Evolutionary conservation across 768 basidiomycete genomes (phyloP).

Genomic region (Calocera cornea): DNA sequence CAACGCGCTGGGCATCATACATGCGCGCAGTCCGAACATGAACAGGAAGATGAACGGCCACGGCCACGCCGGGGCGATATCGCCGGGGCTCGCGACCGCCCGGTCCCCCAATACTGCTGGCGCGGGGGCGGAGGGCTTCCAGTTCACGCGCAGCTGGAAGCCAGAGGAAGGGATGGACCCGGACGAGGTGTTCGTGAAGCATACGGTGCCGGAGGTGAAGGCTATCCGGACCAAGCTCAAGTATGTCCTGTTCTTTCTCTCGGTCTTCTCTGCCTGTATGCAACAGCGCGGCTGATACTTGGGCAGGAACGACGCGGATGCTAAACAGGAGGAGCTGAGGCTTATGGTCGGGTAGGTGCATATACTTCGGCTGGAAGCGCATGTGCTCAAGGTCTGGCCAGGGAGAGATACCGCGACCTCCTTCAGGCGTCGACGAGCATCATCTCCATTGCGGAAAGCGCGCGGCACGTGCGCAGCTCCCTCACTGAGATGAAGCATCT

Average conservation of each 20-base stretch:
- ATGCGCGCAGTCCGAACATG: no score
- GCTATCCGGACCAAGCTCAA: conserved; percentile 51
- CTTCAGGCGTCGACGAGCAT: conserved; percentile 78
- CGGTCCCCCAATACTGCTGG: not conserved
- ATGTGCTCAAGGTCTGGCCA: conserved; percentile 42
- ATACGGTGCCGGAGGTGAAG: conserved; percentile 59
- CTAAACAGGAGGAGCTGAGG: conserved; percentile 75
- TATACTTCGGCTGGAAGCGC: conserved; percentile 8
- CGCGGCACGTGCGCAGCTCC: conserved; percentile 47
- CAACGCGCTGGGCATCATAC: not conserved
- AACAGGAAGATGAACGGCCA: not conserved
- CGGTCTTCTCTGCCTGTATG: no score
- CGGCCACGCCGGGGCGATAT: not conserved
- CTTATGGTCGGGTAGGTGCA: conserved; percentile 77
- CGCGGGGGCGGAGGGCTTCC: not conserved
- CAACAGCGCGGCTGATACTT: no score
- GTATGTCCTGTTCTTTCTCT: conserved; percentile 29
- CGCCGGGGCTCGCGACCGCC: not conserved
- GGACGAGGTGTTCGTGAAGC: conserved; percentile 59
- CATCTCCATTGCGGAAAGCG: conserved; percentile 57
- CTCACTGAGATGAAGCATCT: conserved; percentile 47
- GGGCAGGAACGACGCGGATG: conserved; percentile 61
- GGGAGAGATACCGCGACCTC: conserved; percentile 81
- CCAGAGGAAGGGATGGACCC: conserved; percentile 32
- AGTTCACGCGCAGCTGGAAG: conserved; percentile 1